Percentiles rank a stretch among this genome's conserved stretches.
Evolutionary conservation across 1,139 yeast species (phyloP).

Genomic region (Lodderomyces jiufengensis): DNA sequence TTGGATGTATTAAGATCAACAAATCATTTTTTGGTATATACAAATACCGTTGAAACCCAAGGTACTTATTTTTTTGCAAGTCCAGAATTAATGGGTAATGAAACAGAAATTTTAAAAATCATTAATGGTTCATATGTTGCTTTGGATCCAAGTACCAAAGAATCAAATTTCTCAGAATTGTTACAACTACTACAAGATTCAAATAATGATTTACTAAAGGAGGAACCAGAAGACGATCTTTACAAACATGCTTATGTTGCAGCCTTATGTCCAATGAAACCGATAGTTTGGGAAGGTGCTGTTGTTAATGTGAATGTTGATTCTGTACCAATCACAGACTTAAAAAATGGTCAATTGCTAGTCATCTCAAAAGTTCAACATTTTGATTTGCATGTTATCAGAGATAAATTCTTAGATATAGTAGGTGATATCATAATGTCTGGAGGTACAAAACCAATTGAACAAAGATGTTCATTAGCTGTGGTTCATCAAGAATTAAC

Average conservation of each 20-base stretch:
- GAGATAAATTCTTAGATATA: slow-evolving; percentile 48
- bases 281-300: slow-evolving; percentile 88
- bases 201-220: slow-evolving; percentile 11
- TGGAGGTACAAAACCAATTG: slow-evolving; percentile 39
- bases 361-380: slow-evolving; percentile 53
- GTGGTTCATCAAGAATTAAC: slow-evolving; percentile 74
- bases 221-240: slow-evolving; percentile 18
- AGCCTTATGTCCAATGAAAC: slow-evolving; percentile 76
- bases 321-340: slow-evolving; percentile 42
- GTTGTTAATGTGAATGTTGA: slow-evolving; percentile 57
- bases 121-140: slow-evolving; percentile 45
- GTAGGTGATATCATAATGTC: slow-evolving; percentile 51
- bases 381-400: slow-evolving; percentile 32
- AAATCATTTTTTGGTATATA: slow-evolving; percentile 75
- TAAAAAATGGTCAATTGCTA: slow-evolving; percentile 68
- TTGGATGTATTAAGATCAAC: slow-evolving; percentile 57
- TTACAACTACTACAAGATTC: slow-evolving; percentile 20
- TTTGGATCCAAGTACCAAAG: slow-evolving; percentile 26
- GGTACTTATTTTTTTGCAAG: slow-evolving; percentile 77
- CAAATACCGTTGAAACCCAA: slow-evolving; percentile 67
- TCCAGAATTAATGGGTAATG: slow-evolving; percentile 48
- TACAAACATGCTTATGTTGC: slow-evolving; percentile 59
- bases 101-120: slow-evolving; percentile 39
- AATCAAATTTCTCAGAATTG: slow-evolving; percentile 31
- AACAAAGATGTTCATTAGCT: slow-evolving; percentile 68